phyloP scores from a whole-genome alignment of 2,329 filamentous ascomycete genomes.

The Colletotrichum liriopes region DNA sequence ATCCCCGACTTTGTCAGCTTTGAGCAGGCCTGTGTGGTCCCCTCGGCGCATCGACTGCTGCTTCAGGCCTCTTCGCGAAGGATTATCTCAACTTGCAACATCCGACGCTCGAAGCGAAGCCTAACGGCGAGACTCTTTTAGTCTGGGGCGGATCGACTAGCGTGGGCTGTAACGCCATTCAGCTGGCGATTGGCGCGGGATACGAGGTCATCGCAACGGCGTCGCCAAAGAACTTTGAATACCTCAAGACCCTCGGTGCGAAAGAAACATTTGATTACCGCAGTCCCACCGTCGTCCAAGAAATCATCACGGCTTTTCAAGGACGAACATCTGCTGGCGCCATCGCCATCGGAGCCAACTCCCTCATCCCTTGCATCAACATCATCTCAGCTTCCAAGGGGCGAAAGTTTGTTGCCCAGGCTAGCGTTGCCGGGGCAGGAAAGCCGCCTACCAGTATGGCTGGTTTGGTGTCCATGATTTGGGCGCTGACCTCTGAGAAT shows the following conservation, averaged over 20 bases:
- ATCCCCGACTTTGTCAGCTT: constrained; percentile 48
- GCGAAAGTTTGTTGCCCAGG: constrained; percentile 29
- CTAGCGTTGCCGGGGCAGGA: constrained; percentile 18
- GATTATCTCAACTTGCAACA: constrained; percentile 45
- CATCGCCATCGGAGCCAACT: constrained; percentile 33
- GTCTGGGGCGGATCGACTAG: constrained; percentile 67
- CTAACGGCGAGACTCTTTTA: constrained; percentile 45
- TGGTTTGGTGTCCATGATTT: background rate
- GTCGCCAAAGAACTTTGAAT: constrained; percentile 60
- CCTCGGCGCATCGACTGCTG: constrained; percentile 49
- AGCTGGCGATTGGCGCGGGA: constrained; percentile 60
- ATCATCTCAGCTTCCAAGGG: constrained; percentile 20
- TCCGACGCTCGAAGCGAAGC: constrained; percentile 42
- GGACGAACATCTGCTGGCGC: constrained; percentile 44
- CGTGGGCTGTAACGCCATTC: constrained; percentile 63
- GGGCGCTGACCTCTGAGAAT: constrained; percentile 9
- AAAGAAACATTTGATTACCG: constrained; percentile 62
- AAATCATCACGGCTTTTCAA: constrained; percentile 52
- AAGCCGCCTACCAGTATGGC: background rate
- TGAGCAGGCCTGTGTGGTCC: constrained; percentile 48
- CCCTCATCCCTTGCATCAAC: constrained; percentile 9
- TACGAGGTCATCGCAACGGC: constrained; percentile 62
- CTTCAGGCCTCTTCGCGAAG: constrained; percentile 46
- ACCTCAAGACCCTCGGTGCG: constrained; percentile 61
- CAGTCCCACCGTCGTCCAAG: constrained; percentile 48